A percentile compares a stretch with the other conserved stretches of the same genome.
Evolutionary conservation across 2,329 filamentous ascomycete genomes (phyloP).

Genomic region (Pseudogymnoascus destructans): DNA sequence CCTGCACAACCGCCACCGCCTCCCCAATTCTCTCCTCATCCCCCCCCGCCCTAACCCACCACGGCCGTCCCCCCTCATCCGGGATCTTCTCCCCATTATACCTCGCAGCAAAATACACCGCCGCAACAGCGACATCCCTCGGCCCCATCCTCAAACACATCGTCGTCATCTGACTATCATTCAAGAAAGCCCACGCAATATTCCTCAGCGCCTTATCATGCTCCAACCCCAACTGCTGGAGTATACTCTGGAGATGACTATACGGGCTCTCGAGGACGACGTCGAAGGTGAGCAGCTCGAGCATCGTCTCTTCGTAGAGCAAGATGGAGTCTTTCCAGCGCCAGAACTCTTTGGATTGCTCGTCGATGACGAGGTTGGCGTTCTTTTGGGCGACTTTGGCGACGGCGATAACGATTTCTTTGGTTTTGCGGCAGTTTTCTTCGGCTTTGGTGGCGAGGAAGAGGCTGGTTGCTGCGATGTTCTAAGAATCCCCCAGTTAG

Average conservation of each 20-base stretch:
- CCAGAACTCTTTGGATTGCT: conserved; percentile 98
- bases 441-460: conserved; percentile 97
- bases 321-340: conserved; percentile 91
- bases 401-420: conserved; percentile 84
- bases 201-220: conserved; percentile 75
- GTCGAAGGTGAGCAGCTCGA: conserved; percentile 89
- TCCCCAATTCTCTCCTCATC: conserved; percentile 55
- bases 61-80: conserved; percentile 59
- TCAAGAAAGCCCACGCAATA: conserved; percentile 85
- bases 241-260: conserved; percentile 66
- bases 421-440: conserved; percentile 92
- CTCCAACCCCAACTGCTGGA: conserved; percentile 58
- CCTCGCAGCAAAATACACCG: conserved; percentile 75
- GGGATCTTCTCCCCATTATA: conserved; percentile 60
- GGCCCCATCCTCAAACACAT: conserved; percentile 72
- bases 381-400: conserved; percentile 94
- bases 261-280: conserved; percentile 84
- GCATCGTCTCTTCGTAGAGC: conserved; percentile 80
- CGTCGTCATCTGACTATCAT: conserved; percentile 74
- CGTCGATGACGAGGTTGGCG: conserved; percentile 75
- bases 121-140: conserved; percentile 68
- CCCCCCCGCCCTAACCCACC: conserved; percentile 74
- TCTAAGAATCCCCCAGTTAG: conserved; percentile 31
- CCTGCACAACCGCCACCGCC: conserved; percentile 65
- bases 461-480: conserved; percentile 77